Evolutionary conservation across 179 eudicot genomes (phyloP).

Genomic region (Amaranthus tricolor): DNA sequence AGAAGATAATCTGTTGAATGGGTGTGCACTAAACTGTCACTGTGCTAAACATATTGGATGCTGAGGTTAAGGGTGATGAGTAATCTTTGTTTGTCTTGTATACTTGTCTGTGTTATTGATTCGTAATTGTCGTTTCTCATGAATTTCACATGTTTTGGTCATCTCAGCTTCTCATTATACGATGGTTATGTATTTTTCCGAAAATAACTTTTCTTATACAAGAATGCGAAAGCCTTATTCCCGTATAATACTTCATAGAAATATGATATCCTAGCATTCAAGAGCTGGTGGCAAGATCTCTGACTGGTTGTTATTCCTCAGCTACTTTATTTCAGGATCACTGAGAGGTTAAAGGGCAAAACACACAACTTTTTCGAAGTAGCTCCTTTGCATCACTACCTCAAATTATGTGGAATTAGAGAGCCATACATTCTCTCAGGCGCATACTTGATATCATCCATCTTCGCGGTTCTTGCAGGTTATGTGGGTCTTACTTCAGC

Average conservation of each 20-base stretch:
- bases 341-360: conserved; percentile 38
- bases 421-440: conserved; percentile 61
- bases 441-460: conserved; percentile 53
- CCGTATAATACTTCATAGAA: not conserved
- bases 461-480: conserved; percentile 59
- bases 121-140: too few relatives aligned
- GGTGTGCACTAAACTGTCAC: too few relatives aligned
- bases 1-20: too few relatives aligned
- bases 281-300: not conserved
- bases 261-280: not conserved
- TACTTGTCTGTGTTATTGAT: too few relatives aligned
- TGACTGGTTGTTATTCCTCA: conserved; percentile 23
- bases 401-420: conserved; percentile 55
- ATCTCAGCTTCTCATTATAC: not conserved
- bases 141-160: too few relatives aligned
- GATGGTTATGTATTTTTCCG: too few relatives aligned
- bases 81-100: too few relatives aligned
- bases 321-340: conserved; percentile 47
- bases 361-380: conserved; percentile 41
- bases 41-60: too few relatives aligned
- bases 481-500: conserved; percentile 76
- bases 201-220: too few relatives aligned
- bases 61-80: too few relatives aligned
- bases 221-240: too few relatives aligned
- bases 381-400: conserved; percentile 72